Conservation (phyloP, 2,329 filamentous ascomycete genomes). For the Pseudogymnoascus sp. region DNA sequence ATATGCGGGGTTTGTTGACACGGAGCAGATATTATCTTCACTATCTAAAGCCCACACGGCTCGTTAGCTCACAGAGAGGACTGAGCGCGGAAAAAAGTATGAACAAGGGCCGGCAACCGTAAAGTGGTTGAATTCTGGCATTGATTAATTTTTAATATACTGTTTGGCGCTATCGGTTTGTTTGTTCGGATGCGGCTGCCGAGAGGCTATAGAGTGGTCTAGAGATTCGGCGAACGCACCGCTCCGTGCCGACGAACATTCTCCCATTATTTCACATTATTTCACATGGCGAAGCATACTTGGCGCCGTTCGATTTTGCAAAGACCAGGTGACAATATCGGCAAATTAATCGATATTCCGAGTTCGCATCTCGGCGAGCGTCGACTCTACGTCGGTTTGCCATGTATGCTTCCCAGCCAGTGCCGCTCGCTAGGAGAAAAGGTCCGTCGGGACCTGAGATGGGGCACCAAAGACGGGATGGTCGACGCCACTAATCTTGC, state of each 20-base stretch:
- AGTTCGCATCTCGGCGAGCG: background rate
- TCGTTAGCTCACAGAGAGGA: background rate
- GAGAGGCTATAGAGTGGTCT: background rate
- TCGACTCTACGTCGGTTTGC: background rate
- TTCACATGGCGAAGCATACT: background rate
- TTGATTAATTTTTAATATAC: slow-evolving; percentile 7
- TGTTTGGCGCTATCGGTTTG: slow-evolving; percentile 2
- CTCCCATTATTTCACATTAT: background rate
- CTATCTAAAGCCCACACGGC: background rate
- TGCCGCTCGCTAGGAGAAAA: background rate
- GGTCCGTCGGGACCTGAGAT: background rate
- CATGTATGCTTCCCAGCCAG: background rate
- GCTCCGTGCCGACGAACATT: background rate
- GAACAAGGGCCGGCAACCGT: slow-evolving; percentile 2
- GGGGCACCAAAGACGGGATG: background rate
- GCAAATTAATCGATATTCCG: background rate
- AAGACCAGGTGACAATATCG: background rate
- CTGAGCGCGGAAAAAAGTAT: slow-evolving; percentile 3
- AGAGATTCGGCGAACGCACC: background rate
- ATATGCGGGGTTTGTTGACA: background rate
- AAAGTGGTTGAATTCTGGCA: background rate
- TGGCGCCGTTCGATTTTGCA: background rate
- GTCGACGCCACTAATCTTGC: background rate
- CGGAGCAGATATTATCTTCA: background rate
- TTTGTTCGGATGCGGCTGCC: background rate